Base-by-base conservation (phyloP, 352 stramenopile species). In the Discostella stelligera region DNA sequence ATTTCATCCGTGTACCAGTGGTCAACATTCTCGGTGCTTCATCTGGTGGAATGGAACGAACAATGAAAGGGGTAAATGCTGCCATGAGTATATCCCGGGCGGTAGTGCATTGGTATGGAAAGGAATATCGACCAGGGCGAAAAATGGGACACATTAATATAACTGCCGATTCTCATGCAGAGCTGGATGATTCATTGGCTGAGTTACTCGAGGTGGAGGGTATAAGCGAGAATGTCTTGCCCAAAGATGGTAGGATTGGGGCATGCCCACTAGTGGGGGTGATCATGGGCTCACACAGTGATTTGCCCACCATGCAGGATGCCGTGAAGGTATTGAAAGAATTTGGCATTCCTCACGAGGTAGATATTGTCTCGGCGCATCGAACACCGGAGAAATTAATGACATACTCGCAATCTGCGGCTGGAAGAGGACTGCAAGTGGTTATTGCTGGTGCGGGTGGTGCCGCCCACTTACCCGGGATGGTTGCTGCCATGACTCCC, bases 141-240 rank as follows among this genome's bases (percentile, higher is more conserved):
- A 99, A 99, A 89, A 96, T 99, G 74, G 97, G 94, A 44, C 97
- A 99, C 84, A 95, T 98, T 46, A 99, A 97, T 8, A 89, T 99
- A 64, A 96, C 94, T 49, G 96, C 94, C 0, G 73, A 93, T 66
- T 95, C 87, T 37, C 68, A 97, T 10, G 83, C 83, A 50, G 91
- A 98, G 69, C 81, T 98, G 8, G 80, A 91, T 66, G 32, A 39
- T 55, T 63, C 70, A 37, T 60, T 93, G 6, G 61, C 71, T 14
- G 27, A 84, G 55, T 66, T 93, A 8, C 60, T 93, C 13, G 72
- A 79, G 5, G 55, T 87, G 13, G 87, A 92, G 70, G 77, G 65
- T 32, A 88, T 92, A 53, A 80, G 77, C 16, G 54, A 84, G 20
- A 83, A 82, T 20, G 71, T 85, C 1, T 49, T 91, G n/a, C 84